phyloP scores from a whole-genome alignment of 73 alveolate species.

The Tetrahymena borealis region DNA sequence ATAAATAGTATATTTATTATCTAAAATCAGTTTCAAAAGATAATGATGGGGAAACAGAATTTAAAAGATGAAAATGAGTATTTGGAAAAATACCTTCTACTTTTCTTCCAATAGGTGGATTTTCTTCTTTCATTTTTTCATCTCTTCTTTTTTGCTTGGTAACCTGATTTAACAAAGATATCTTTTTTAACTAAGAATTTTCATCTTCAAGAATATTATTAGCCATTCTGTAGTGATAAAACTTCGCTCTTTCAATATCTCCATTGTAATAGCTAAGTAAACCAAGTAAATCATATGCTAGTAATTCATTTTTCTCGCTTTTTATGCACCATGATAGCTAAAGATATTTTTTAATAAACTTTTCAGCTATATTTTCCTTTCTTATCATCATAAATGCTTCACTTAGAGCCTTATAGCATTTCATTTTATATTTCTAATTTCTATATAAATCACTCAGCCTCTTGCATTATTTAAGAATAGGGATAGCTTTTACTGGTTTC shows the following conservation, averaged over 20 bases:
- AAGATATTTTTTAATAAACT: background rate
- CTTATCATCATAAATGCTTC: background rate
- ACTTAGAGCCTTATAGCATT: background rate
- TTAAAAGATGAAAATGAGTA: no score
- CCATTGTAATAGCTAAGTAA: background rate
- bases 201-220: background rate
- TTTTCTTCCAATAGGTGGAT: background rate
- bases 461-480: background rate
- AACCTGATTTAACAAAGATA: background rate
- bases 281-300: background rate
- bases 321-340: background rate
- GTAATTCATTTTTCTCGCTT: background rate
- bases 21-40: no score
- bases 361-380: background rate
- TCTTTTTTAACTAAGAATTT: background rate
- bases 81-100: background rate
- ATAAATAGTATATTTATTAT: no score
- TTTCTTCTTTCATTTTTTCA: background rate
- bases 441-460: background rate
- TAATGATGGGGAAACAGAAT: no score
- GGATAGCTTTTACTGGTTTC: background rate
- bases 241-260: background rate
- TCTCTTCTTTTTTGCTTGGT: background rate
- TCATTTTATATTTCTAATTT: background rate
- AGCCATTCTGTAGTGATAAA: background rate